Base-by-base conservation (phyloP, 2,329 filamentous ascomycete species). In the Exophiala sp. region DNA sequence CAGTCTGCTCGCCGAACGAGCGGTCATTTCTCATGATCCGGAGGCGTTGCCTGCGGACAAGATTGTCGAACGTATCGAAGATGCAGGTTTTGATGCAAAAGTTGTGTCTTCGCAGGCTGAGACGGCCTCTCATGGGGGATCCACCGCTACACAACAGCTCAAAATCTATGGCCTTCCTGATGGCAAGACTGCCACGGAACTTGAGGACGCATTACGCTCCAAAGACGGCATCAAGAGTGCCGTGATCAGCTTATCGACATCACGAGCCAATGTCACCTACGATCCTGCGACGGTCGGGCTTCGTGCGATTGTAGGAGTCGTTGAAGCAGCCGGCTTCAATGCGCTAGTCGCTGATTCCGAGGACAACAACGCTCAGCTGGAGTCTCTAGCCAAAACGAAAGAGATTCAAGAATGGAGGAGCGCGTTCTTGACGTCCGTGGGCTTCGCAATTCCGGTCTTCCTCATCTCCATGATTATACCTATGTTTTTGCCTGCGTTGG, bases 351-450 rank as follows among this genome's bases (percentile, higher is more conserved):
- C 91, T 1, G 92, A 97, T 62, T 87, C 85, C 49, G 90, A 97
- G 65, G 94, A 99, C 72, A 97, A 95, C 69, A 95, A 95, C 66
- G 92, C 94, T 1, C 94, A 99, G 68, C 81, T 99, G 2, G 91
- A 97, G 70, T 97, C 94, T 1, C 79, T 99, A 2, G 88, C 94
- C 7, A 99, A 99, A 74, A 97, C 94, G 0, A 89, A 89, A 63
- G 94, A 99, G 71, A 96, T 99, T 58, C 88, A 87, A 60, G 91
- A 96, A 71, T 99, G 94, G 94, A 84, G 83, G 58, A 82, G 78
- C 29, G 89, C 91, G 0, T 95, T 97, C 71, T 78, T 81, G 58
- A 79, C 87, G 6, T 96, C 91, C 0, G 65, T 89, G 2, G 78
- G 79, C 3, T 97, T 97, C 68, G 91, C 91, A 2, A 73, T 97